Conservation (phyloP, 345 rosid species). For the Eucalyptus leucophloia region DNA sequence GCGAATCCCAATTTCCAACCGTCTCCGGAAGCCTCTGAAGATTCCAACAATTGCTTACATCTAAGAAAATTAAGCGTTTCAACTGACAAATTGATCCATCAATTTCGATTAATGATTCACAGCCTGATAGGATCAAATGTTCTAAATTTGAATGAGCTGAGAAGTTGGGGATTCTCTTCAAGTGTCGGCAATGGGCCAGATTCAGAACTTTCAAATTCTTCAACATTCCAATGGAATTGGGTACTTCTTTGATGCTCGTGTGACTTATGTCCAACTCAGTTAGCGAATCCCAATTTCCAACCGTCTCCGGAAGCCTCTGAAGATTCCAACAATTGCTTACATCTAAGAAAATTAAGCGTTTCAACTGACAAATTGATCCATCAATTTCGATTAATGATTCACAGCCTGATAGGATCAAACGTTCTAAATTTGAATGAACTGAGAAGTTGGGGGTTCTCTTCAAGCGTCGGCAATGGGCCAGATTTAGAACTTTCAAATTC, state of each 20-base stretch:
- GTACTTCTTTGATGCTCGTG: no score
- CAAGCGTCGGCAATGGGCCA: background rate
- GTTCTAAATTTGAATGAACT: background rate
- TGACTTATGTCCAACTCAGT: no score
- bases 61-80: background rate
- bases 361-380: background rate
- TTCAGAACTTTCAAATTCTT: background rate
- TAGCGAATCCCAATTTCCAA: no score
- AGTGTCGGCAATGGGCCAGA: background rate
- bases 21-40: no score
- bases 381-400: background rate
- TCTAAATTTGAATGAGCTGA: background rate
- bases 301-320: no score
- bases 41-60: background rate
- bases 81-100: background rate
- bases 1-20: no score
- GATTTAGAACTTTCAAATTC: background rate
- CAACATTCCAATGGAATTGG: no score
- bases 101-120: background rate
- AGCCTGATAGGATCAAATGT: background rate
- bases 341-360: background rate
- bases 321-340: background rate
- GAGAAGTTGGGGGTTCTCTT: background rate
- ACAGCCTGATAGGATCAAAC: background rate
- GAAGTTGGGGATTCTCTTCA: background rate